Base-by-base conservation (phyloP, 257 asterid genomes). In the Lycium ferocissimum region DNA sequence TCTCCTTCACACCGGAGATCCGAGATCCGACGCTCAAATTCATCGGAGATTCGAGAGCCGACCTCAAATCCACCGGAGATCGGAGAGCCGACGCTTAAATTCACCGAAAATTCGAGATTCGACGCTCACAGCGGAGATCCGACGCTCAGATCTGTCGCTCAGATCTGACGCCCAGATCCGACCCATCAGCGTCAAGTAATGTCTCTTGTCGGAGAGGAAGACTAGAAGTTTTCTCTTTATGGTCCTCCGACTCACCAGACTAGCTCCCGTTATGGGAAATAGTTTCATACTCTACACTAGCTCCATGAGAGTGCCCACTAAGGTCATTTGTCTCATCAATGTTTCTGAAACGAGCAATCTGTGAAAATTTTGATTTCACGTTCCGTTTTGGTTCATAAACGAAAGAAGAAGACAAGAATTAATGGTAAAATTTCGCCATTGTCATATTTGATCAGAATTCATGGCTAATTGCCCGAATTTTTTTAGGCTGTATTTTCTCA, bases 231-330 rank as follows among this genome's bases (percentile, higher is more conserved):
- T 90, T 92, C 70, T 94, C 96, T 87, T 92, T 92, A 51, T 82
- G 93, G 82, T 92, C 97, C 86, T 96, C 99, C 70, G 98, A 94
- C 88, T 94, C 98, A 79, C 98, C 99, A 80, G 99, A 96, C 98
- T 97, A 96, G 86, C 99, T 95, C 75, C 89, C 99, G 47, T 91
- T 95, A 86, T 95, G 95, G 80, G 98, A 97, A 79, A 92, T 90
- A 65, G 91, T 89, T 87, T 97, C 99, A 76, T 90, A 92, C 86
- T 95, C 98, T 0, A 83, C 83, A 43, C 92, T 94, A 49, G 85
- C 83, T 73, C 92, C 94, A 58, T 86, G 80, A 82, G 93, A 85
- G 85, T 85, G 92, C 81, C 93, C 95, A 82, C 85, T 91, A 67
- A 89, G 93, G 88, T 95, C 97, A 43, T 97, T 98, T 12, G 92